phyloP scores from a whole-genome alignment of 441 rosid genomes.

The Adansonia grandidieri region DNA sequence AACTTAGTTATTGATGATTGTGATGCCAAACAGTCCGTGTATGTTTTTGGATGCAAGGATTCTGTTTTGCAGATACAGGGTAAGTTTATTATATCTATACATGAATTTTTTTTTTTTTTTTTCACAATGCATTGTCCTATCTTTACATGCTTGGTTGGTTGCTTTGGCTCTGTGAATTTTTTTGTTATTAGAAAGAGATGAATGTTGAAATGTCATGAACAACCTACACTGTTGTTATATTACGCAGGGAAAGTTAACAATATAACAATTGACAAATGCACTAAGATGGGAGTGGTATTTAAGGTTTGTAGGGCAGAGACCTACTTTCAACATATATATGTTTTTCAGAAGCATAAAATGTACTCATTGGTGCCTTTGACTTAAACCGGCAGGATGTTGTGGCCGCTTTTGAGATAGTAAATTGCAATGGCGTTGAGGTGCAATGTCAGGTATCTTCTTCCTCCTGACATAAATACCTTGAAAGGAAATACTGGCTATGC shows the following conservation, averaged over 20 bases:
- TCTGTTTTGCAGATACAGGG: constrained; percentile 95
- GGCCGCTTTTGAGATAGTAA: constrained; percentile 96
- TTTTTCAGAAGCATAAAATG: constrained; percentile 7
- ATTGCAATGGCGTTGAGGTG: constrained; percentile 88
- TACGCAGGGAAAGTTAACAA: constrained; percentile 93
- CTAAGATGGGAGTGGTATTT: constrained; percentile 91
- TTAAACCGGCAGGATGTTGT: constrained; percentile 76
- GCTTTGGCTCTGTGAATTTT: background rate
- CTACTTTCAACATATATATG: constrained; percentile 2
- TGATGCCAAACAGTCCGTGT: constrained; percentile 91
- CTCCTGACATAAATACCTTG: background rate
- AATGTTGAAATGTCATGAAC: constrained; percentile 16
- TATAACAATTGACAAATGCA: constrained; percentile 93
- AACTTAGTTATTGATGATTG: constrained; percentile 84
- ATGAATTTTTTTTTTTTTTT: background rate
- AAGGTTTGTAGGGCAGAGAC: constrained; percentile 53
- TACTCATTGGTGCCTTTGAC: constrained; percentile 27
- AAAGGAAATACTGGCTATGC: background rate
- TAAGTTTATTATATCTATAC: constrained; percentile 32
- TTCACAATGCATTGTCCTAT: background rate
- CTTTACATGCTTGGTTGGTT: constrained; percentile 14
- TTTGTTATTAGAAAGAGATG: constrained; percentile 2
- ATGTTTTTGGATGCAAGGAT: constrained; percentile 94
- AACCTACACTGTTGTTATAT: constrained; percentile 27
- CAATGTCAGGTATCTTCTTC: constrained; percentile 81